A percentile compares a stretch with the other conserved stretches of the same genome.
phyloP scores from a whole-genome alignment of 2,329 filamentous ascomycete species.

The Alternaria sp. region DNA sequence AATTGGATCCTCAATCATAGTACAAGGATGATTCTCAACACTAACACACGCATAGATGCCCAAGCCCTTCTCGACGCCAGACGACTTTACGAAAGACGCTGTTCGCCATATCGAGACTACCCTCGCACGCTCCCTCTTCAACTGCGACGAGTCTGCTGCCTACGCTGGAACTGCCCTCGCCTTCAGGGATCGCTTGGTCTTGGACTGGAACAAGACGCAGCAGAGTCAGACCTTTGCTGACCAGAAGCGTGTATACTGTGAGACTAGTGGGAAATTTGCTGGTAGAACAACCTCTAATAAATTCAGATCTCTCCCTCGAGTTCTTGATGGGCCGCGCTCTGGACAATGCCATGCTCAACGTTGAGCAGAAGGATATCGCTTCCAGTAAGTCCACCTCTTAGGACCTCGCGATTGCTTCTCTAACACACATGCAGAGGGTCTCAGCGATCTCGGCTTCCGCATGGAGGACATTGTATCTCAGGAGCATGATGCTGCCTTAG shows the following conservation, averaged over 20 bases:
- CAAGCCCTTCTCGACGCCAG: conserved; percentile 75
- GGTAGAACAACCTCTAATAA: conserved; percentile 16
- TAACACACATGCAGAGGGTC: conserved; percentile 67
- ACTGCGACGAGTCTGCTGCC: conserved; percentile 92
- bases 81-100: conserved; percentile 83
- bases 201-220: conserved; percentile 98
- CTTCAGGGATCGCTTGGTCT: conserved; percentile 88
- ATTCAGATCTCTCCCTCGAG: conserved; percentile 82
- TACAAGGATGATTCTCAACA: not conserved
- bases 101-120: conserved; percentile 97
- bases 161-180: conserved; percentile 91
- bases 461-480: conserved; percentile 95
- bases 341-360: conserved; percentile 98
- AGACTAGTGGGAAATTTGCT: conserved; percentile 19
- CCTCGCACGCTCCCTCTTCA: conserved; percentile 93
- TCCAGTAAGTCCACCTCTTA: conserved; percentile 62
- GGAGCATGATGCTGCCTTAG: conserved; percentile 94
- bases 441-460: conserved; percentile 89
- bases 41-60: conserved; percentile 57
- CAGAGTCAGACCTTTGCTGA: conserved; percentile 92
- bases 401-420: not conserved
- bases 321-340: conserved; percentile 96
- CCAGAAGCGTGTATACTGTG: conserved; percentile 91
- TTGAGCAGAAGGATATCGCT: conserved; percentile 84
- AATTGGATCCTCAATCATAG: conserved; percentile 1